A percentile compares a stretch with the other conserved stretches of the same genome.
Conservation (phyloP, 352 stramenopile genomes). For the Phytophthora sojae region DNA sequence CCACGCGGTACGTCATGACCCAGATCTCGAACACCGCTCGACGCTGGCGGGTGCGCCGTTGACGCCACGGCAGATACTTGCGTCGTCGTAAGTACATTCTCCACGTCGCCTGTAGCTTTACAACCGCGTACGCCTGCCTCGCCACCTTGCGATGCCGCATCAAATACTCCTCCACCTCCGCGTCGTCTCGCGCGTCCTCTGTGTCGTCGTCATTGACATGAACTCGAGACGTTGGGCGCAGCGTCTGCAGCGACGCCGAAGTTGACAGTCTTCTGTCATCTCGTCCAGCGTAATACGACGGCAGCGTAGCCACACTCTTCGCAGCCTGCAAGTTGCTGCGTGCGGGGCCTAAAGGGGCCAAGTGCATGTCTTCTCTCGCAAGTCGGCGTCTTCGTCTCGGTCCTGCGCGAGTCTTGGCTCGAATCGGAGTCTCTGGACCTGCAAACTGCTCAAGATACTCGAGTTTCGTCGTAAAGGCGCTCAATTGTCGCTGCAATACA, state of each 20-base stretch:
- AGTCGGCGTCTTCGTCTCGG: slow-evolving; percentile 24
- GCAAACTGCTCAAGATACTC: slow-evolving; percentile 41
- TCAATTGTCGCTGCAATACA: slow-evolving; percentile 29
- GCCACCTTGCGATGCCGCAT: slow-evolving; percentile 21
- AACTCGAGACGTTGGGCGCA: slow-evolving; percentile 2
- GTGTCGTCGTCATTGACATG: slow-evolving; percentile 24
- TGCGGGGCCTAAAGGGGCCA: slow-evolving; percentile 16
- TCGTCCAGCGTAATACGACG: neutral
- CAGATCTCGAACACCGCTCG: slow-evolving; percentile 59
- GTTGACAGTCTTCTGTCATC: slow-evolving; percentile 7
- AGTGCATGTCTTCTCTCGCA: slow-evolving; percentile 25
- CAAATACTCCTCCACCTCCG: slow-evolving; percentile 33
- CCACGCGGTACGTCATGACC: slow-evolving; percentile 52
- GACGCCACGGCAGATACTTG: slow-evolving; percentile 57
- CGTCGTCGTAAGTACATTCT: slow-evolving; percentile 53
- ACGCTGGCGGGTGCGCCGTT: slow-evolving; percentile 33
- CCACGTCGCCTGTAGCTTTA: slow-evolving; percentile 63
- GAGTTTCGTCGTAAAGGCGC: slow-evolving; percentile 43
- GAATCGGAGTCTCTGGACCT: neutral
- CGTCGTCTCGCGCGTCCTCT: slow-evolving; percentile 32
- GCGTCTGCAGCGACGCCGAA: slow-evolving; percentile 26
- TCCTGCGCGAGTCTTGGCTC: slow-evolving; percentile 23
- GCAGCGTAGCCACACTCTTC: slow-evolving; percentile 18
- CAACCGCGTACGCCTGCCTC: slow-evolving; percentile 37
- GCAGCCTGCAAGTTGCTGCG: slow-evolving; percentile 17